Conservation (phyloP, 768 basidiomycete genomes). For the Collybiopsis confluens region DNA sequence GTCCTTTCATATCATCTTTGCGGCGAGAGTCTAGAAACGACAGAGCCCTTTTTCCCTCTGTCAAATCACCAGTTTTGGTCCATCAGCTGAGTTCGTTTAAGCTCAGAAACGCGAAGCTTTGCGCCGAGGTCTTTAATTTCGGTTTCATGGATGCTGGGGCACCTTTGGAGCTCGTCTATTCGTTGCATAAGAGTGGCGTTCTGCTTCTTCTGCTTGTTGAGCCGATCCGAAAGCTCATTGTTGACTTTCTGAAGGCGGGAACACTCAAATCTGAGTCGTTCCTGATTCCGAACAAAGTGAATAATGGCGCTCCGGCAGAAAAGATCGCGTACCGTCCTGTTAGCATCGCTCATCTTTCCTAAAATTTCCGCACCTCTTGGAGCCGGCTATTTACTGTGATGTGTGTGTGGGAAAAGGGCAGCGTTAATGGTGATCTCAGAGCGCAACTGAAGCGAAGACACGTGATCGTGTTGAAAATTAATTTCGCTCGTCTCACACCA, state of each 20-base stretch:
- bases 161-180: constrained; percentile 57
- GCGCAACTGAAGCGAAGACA: too few relatives aligned
- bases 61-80: constrained; percentile 48
- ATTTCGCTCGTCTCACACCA: too few relatives aligned
- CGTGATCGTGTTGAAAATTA: too few relatives aligned
- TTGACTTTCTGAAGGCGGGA: constrained; percentile 40
- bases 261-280: constrained; percentile 55
- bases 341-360: constrained; percentile 57
- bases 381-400: not conserved
- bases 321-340: constrained; percentile 49
- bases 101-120: constrained; percentile 55
- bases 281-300: constrained; percentile 42
- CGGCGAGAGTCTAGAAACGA: constrained; percentile 45
- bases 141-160: constrained; percentile 41
- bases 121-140: constrained; percentile 61
- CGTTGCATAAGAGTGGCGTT: constrained; percentile 52
- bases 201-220: constrained; percentile 64
- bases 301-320: not conserved
- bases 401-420: too few relatives aligned
- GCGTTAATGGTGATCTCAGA: too few relatives aligned
- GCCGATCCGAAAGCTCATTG: constrained; percentile 46
- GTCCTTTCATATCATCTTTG: constrained; percentile 51
- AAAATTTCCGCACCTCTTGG: too few relatives aligned
- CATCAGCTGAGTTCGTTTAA: constrained; percentile 48
- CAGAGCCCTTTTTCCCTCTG: constrained; percentile 47